Evolutionary conservation across 2,329 filamentous ascomycete genomes (phyloP).

Genomic region (Teratosphaeriaceae sp.): DNA sequence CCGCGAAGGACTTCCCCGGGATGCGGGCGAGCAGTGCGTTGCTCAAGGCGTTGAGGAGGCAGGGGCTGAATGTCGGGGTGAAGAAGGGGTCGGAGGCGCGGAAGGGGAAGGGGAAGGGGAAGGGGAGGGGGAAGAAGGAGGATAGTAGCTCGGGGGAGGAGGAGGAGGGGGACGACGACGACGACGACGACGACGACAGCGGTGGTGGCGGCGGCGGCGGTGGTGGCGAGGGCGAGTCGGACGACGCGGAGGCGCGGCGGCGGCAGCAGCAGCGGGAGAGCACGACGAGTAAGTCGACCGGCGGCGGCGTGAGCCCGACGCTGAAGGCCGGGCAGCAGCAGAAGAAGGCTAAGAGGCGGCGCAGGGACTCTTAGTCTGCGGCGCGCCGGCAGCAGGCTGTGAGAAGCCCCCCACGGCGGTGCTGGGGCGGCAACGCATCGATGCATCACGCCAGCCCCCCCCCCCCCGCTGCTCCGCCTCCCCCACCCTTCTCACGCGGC

Average conservation of each 20-base stretch:
- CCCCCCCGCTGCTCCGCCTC: background rate
- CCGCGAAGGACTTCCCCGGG: constrained; percentile 78
- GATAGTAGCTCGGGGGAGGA: constrained; percentile 42
- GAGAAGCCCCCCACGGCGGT: background rate
- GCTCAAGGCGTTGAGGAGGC: constrained; percentile 67
- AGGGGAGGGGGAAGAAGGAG: too few relatives aligned
- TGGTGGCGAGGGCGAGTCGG: too few relatives aligned
- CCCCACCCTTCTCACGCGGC: background rate
- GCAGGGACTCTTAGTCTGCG: background rate
- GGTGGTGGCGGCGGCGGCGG: too few relatives aligned
- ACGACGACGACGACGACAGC: constrained; percentile 8
- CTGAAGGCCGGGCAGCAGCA: constrained; percentile 5
- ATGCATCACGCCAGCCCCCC: too few relatives aligned
- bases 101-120: constrained; percentile 29
- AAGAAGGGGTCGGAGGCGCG: constrained; percentile 72
- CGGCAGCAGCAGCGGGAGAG: constrained; percentile 6
- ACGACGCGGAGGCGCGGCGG: too few relatives aligned
- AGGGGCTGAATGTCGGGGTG: constrained; percentile 77
- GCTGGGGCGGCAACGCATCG: background rate
- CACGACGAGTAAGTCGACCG: constrained; percentile 1
- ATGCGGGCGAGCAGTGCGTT: constrained; percentile 72
- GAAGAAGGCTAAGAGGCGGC: constrained; percentile 11
- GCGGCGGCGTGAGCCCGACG: constrained; percentile 7
- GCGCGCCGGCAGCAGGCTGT: background rate
- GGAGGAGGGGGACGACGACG: constrained; percentile 59